A percentile compares a stretch with the other conserved stretches of the same genome.
These are phyloP conservation scores for Recurvomyces mirabilis DNA, from an alignment of 495 filamentous ascomycete genomes.

Conservation along the genomic window DNA sequence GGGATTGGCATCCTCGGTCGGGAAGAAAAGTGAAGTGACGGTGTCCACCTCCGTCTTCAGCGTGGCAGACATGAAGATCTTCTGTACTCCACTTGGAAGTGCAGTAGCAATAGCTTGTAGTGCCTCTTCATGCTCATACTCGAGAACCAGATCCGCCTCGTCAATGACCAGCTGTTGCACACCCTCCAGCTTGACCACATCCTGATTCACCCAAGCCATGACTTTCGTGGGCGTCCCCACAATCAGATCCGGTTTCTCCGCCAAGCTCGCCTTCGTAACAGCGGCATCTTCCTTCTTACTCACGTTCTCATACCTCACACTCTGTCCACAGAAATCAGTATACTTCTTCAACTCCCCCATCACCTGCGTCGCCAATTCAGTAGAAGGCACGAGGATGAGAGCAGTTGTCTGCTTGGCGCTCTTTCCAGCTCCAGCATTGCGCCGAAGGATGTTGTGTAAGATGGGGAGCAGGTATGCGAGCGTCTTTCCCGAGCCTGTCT, in stretches of 20 bases:
- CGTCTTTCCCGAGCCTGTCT: constrained; percentile 92
- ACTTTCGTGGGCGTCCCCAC: constrained; percentile 78
- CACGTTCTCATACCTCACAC: constrained; percentile 69
- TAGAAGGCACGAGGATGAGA: constrained; percentile 85
- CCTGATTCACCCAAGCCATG: constrained; percentile 56
- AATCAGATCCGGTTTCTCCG: constrained; percentile 80
- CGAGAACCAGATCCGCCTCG: constrained; percentile 88
- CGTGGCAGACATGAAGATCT: constrained; percentile 86
- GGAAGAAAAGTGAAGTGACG: constrained; percentile 74
- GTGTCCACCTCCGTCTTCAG: constrained; percentile 76
- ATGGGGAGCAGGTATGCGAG: constrained; percentile 93
- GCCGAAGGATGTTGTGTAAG: constrained; percentile 65
- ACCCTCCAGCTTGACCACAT: constrained; percentile 54
- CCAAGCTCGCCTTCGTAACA: constrained; percentile 71
- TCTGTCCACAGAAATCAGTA: constrained; percentile 70
- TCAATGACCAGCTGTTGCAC: constrained; percentile 80
- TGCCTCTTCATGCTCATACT: constrained; percentile 89
- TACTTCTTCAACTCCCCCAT: constrained; percentile 60
- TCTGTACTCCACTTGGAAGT: constrained; percentile 77
- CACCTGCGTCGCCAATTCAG: constrained; percentile 87
- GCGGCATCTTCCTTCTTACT: constrained; percentile 79
- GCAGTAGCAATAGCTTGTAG: constrained; percentile 62
- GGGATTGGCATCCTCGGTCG: constrained; percentile 43
- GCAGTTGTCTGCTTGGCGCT: constrained; percentile 38
- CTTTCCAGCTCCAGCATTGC: constrained; percentile 37